Evolutionary conservation across 2,329 filamentous ascomycete species (phyloP), one percentile per base, ranked within the genome.

Genomic region (Periconia sp.): DNA sequence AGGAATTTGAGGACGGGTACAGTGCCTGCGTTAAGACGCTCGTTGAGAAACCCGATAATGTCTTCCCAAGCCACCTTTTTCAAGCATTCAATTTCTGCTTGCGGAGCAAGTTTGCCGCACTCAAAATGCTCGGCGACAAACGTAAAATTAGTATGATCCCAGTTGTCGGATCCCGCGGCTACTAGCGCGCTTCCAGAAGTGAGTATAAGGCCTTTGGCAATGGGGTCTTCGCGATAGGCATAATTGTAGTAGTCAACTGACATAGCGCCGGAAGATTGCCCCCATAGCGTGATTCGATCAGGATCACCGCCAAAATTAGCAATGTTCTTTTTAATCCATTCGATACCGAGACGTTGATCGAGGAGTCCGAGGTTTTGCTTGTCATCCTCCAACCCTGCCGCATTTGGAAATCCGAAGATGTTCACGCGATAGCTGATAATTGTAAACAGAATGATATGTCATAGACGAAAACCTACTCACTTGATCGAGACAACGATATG

Each of bases 231-330:
- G 2, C 53, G 52, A 34, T 75, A 78, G 3, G 78, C 74, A 37
- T 78, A 80, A 4, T 74, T 68, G 65, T 74, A 78, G 54, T 74
- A 73, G 48, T 80, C 77, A 0, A 73, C 72, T 1, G 70, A 59
- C 3, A 71, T 59, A 9, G 65, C 65, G 1, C 70, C 71, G 9
- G 69, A 64, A 1, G 63, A 65, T 23, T 73, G 69, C 3, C 71
- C 71, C 63, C 66, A 73, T 3, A 73, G 54, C 5, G 59, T 70
- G 30, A 75, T 73, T 15, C 61, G 49, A 16, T 48, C 40, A 17
- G 69, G 59, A 45, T 75, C 71, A 13, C 61, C 61, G 2, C 60
- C 61, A 23, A 66, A 65, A 21, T 56, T 60, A 5, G 58, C 66
- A 31, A 74, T 74, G 46, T 75, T 75, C 10, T 67, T 57, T 5